Base-by-base conservation (phyloP, 768 basidiomycete species). In the Termitomyces sp. region DNA sequence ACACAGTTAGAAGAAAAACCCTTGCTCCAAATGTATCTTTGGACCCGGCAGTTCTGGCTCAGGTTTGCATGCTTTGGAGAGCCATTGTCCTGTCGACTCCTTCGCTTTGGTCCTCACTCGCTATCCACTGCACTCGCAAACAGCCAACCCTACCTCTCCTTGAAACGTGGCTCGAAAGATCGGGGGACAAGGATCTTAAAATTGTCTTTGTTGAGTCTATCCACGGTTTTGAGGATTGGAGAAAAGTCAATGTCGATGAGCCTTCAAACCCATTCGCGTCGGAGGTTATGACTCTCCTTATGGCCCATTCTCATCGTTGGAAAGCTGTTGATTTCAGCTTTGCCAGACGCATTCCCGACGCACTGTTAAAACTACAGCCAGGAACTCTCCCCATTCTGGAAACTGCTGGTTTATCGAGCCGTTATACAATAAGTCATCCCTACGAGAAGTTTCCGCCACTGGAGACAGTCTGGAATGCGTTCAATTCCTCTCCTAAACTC, bases 31-130 rank as follows among this genome's bases (percentile, higher is more conserved):
- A 35, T 16, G 31, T 29, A 3, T 52, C 43, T 6, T 35, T 42
- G 18, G 55, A 56, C 36, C 55, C 55, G 20, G 50, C 41, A 50
- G 41, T 52, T 13, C 33, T 56, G 50, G 50, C 55, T 5, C 43
- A 52, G 18, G 50, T 56, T 5, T 56, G 55, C 23, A 56, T 35
- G 29, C 50, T 38, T 18, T 56, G 55, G 55, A 44, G 55, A 35
- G 38, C 7, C 18, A 39, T 56, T 22, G 44, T 25, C 7, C 33
- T 51, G 7, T 45, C 50, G 3, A 41, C 23, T 0, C 55, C 55
- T 23, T 39, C 45, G 18, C 50, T 56, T 1, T 56, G 55, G 55
- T 39, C 55, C 13, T 52, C 50, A 5, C 40, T 56, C 27, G 11
- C 25, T 13, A 47, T 56, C 16, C 9, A 40, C 7, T 50, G 33